These are phyloP conservation scores for Magnaporthiopsis rhizophila DNA, from an alignment of 2,329 filamentous ascomycete species.

Conservation along the genomic window DNA sequence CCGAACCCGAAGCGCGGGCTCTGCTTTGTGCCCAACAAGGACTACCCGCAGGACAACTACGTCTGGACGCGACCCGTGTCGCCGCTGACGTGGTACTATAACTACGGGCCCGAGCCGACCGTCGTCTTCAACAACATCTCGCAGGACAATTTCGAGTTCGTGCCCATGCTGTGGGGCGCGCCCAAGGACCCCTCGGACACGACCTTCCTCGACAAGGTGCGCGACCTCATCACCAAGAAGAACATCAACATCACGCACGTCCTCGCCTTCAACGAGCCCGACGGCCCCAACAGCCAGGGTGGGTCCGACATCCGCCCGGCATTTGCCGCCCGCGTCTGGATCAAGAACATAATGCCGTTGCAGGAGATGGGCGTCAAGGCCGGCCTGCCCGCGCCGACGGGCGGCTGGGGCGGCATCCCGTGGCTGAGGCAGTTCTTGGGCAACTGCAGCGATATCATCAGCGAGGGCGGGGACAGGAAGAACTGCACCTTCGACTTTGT, in stretches of 20 bases:
- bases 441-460: slow-evolving; percentile 55
- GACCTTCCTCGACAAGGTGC: slow-evolving; percentile 54
- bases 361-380: slow-evolving; percentile 55
- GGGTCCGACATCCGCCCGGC: slow-evolving; percentile 55
- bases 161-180: slow-evolving; percentile 74
- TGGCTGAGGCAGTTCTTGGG: slow-evolving; percentile 63
- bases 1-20: slow-evolving; percentile 60
- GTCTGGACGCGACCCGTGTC: slow-evolving; percentile 52
- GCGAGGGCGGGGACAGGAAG: slow-evolving; percentile 24
- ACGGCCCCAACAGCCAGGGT: slow-evolving; percentile 45
- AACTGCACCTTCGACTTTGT: slow-evolving; percentile 58
- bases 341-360: slow-evolving; percentile 63
- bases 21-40: slow-evolving; percentile 52
- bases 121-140: slow-evolving; percentile 36
- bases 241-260: slow-evolving; percentile 57
- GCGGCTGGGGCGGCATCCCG: slow-evolving; percentile 46
- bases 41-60: slow-evolving; percentile 52
- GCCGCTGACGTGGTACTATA: slow-evolving; percentile 78
- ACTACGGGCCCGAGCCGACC: slow-evolving; percentile 56
- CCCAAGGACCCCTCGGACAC: slow-evolving; percentile 39
- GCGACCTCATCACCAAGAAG: slow-evolving; percentile 39
- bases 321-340: slow-evolving; percentile 61
- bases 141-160: slow-evolving; percentile 58
- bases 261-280: slow-evolving; percentile 75
- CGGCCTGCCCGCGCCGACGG: slow-evolving; percentile 64